A percentile compares a stretch with the other conserved stretches of the same genome.
Conservation (phyloP, 2,329 filamentous ascomycete genomes). For the Epichloe brachyelytri region DNA sequence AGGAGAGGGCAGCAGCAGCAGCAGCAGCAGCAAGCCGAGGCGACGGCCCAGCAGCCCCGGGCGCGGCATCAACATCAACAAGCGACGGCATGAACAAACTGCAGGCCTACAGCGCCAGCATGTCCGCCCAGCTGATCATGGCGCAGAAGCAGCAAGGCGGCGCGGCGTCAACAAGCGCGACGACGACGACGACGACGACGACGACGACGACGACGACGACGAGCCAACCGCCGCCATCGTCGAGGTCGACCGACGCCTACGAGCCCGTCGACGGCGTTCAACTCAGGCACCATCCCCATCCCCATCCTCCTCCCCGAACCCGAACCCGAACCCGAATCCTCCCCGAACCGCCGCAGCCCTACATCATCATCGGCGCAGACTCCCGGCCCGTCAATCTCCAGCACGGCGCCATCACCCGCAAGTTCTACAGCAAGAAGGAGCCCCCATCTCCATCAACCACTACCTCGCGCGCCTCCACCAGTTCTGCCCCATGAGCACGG, state of each 20-base stretch:
- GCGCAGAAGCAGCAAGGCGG: slow-evolving; percentile 4
- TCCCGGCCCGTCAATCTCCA: slow-evolving; percentile 64
- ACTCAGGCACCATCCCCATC: slow-evolving; percentile 23
- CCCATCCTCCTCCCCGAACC: too few species aligned
- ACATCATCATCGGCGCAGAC: slow-evolving; percentile 53
- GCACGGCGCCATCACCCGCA: slow-evolving; percentile 73
- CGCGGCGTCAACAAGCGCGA: background rate
- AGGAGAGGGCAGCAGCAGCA: slow-evolving; percentile 25
- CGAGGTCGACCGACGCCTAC: slow-evolving; percentile 7
- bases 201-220: background rate
- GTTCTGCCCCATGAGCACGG: slow-evolving; percentile 88
- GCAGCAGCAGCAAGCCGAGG: slow-evolving; percentile 12
- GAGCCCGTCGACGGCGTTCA: slow-evolving; percentile 41
- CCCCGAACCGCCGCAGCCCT: slow-evolving; percentile 30
- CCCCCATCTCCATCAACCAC: slow-evolving; percentile 74
- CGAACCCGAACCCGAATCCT: too few species aligned
- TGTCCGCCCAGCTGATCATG: slow-evolving; percentile 16
- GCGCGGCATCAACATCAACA: background rate
- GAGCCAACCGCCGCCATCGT: background rate
- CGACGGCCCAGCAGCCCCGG: slow-evolving; percentile 8
- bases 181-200: background rate
- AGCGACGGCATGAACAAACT: slow-evolving; percentile 9
- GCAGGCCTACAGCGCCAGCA: slow-evolving; percentile 15
- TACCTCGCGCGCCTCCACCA: slow-evolving; percentile 79
- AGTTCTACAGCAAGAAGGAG: slow-evolving; percentile 83